Conservation (phyloP, 306 rosid species). For the Lathyrus aphaca region DNA sequence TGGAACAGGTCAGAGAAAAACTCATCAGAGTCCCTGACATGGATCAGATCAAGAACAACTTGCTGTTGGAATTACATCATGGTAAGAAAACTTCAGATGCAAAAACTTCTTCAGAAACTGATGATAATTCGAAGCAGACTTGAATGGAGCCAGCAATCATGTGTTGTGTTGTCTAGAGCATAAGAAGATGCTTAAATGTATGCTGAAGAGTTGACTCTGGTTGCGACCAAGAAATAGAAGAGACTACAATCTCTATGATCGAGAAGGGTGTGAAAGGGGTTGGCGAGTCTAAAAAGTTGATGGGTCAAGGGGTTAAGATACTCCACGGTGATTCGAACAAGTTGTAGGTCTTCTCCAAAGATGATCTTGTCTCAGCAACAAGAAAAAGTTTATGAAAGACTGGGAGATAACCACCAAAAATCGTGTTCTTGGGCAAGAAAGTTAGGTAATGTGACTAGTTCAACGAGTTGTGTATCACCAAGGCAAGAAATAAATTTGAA, state of each 20-base stretch:
- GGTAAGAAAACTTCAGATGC: no score
- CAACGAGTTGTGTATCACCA: neutral
- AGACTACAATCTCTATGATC: neutral
- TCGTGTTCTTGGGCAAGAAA: neutral
- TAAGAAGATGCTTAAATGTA: neutral
- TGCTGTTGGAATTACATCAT: no score
- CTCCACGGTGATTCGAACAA: neutral
- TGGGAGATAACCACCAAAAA: neutral
- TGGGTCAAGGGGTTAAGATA: neutral
- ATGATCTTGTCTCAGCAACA: constrained; percentile 1
- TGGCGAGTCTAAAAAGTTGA: neutral
- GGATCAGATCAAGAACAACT: no score
- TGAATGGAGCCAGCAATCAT: neutral
- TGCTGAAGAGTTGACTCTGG: neutral
- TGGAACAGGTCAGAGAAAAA: no score
- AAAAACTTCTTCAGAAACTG: no score
- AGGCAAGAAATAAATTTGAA: neutral
- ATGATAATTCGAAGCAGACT: neutral
- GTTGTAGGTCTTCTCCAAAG: neutral
- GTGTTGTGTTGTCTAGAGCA: neutral
- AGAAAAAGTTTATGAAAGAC: neutral
- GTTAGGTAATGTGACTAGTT: neutral
- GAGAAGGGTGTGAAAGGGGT: neutral
- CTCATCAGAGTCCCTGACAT: no score
- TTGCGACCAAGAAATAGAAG: neutral